Percentiles rank a stretch among this genome's conserved stretches.
phyloP scores from a whole-genome alignment of 805 yeast species.

The Yarrowia osloensis region DNA sequence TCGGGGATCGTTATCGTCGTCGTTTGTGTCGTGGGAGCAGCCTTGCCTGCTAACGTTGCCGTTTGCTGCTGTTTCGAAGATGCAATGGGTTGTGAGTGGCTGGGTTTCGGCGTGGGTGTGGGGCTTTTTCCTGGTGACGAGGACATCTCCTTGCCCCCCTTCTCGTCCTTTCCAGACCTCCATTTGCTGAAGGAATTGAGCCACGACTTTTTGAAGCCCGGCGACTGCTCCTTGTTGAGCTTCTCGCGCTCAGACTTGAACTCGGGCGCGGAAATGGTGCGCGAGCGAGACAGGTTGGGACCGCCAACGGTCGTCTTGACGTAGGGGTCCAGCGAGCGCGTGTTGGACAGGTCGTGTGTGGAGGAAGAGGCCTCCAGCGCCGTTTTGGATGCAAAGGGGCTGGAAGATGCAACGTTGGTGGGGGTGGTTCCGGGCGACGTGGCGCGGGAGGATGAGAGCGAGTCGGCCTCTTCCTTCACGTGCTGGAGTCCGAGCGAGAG shows the following conservation, averaged over 20 bases:
- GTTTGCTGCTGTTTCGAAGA: neutral
- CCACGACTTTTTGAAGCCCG: conserved; percentile 25
- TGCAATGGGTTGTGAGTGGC: neutral
- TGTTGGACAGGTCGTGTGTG: neutral
- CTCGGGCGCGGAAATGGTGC: conserved; percentile 18
- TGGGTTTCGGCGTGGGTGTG: neutral
- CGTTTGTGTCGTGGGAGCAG: conserved; percentile 2
- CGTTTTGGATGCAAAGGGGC: neutral
- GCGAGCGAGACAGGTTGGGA: neutral
- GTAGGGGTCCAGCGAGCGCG: conserved; percentile 11
- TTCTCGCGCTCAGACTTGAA: conserved; percentile 24
- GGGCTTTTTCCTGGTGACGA: neutral
- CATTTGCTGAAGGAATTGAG: conserved; percentile 17
- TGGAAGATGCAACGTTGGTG: conserved; percentile 3
- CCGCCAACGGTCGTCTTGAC: neutral
- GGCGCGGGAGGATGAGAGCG: neutral
- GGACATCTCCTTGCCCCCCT: neutral
- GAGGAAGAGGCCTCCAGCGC: neutral
- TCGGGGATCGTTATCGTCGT: neutral
- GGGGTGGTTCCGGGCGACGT: neutral
- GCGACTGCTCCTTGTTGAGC: conserved; percentile 24
- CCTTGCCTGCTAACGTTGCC: neutral
- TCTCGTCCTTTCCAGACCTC: conserved; percentile 1
- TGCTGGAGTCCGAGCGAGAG: conserved; percentile 8
- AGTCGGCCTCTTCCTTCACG: conserved; percentile 16